Evolutionary conservation across 352 stramenopile species (phyloP), one percentile per base, ranked within the genome.

Genomic region (Pythium aristosporum): DNA sequence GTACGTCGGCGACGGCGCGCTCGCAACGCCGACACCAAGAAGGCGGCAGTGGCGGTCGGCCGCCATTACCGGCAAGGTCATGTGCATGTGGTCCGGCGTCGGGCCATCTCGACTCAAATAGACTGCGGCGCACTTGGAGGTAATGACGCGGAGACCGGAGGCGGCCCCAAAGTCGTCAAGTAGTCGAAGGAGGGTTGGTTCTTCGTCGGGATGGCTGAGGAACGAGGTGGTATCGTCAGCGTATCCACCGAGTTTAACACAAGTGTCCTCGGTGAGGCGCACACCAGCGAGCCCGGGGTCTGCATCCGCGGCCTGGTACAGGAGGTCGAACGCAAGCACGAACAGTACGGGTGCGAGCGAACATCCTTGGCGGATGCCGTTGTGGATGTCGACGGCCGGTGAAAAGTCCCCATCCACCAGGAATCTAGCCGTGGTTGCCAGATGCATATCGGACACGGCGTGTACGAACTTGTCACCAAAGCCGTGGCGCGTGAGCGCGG

Each of bases 341-440:
- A 60, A 49, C 1, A 59, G 21, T 5, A 39, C 28, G 13, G 39
- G 39, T 0, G 52, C 52, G 5, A 58, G 11, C 7, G 52, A 36
- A 41, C 39, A 60, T 15, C 53, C 21, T 60, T 60, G 53, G 13
- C 39, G 39, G 53, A 60, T 60, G 37, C 53, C 37, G 25, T 60
- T 60, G 39, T 36, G 53, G 2, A 60, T 18, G 6, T 32, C 42
- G 5, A 23, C 41, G 12, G 9, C 6, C 39, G 20, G 5, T 2
- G 39, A 60, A 3, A 49, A 5, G 2, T 51, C 37, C 1, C 11
- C 37, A 2, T 51, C 41, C 1, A 23, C 53, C 7, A 50, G 5
- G 15, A 51, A 60, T 12, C 23, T n/a, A 7, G 53, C 53, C 2
- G 53, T 60, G 9, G 53, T 60, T 3, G 39, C 37, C 1, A 60